Conservation (phyloP, 257 asterid genomes). For the Capsicum rhomboideum region DNA sequence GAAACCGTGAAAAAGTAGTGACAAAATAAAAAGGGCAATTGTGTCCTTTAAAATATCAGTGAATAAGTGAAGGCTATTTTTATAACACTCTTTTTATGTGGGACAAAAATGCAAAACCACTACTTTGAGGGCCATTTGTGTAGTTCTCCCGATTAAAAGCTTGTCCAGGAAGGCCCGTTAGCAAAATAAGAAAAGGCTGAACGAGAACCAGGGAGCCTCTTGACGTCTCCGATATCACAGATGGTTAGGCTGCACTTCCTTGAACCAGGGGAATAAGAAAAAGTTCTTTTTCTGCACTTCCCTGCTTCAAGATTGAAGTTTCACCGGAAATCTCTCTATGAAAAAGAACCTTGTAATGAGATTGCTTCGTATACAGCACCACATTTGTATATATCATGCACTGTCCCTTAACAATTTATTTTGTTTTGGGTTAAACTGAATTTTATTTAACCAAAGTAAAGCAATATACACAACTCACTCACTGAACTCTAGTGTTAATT, state of each 20-base stretch:
- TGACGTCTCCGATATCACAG: not conserved
- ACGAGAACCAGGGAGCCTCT: not conserved
- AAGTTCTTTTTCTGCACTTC: not conserved
- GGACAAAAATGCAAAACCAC: no score
- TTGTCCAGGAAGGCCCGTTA: not conserved
- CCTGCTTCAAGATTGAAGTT: not conserved
- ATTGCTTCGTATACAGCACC: no score
- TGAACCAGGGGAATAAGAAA: no score
- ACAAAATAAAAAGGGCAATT: no score
- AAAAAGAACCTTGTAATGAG: conserved; percentile 47
- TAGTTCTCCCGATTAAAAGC: no score
- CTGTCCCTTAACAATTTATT: conserved; percentile 32
- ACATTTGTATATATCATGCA: conserved; percentile 64
- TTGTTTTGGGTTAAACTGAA: not conserved
- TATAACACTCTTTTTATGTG: no score
- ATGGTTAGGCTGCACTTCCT: not conserved
- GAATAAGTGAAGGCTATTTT: no score
- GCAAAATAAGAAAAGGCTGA: not conserved
- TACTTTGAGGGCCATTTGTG: no score
- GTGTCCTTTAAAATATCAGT: no score
- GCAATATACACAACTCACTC: not conserved
- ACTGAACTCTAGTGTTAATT: not conserved
- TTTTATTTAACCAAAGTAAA: not conserved
- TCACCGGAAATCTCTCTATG: not conserved
- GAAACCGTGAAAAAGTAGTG: no score